Evolutionary conservation across 495 filamentous ascomycete species (phyloP), one percentile per base, ranked within the genome.

Genomic region (Penicilliopsis zonata): DNA sequence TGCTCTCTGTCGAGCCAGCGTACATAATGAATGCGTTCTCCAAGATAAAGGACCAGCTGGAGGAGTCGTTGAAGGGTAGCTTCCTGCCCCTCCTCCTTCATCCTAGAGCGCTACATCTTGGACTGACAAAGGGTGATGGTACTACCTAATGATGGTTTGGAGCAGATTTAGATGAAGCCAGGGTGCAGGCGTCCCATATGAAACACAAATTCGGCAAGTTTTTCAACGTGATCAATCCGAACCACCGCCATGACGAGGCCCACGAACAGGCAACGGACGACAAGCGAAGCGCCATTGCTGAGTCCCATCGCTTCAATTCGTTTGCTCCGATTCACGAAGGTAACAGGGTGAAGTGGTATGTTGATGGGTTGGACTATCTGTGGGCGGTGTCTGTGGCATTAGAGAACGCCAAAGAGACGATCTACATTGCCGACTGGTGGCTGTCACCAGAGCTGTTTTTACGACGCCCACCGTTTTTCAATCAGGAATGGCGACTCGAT

Each of bases 361-460:
- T 94, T 5, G 88, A 95, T 50, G 88, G 81, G 0, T 63, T 80
- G 22, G 82, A 96, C 55, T 96, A 96, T 52, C 84, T 86, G 47
- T 93, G 84, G 79, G 76, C 88, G 1, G 86, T 96, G 4, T 90
- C 82, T 0, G 74, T 76, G 2, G 87, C 88, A 0, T 63, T 95
- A 14, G 88, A 95, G 40, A 62, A 73, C 17, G 88, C 90, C 18
- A 80, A 81, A 37, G 90, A 98, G 55, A 78, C 80, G 8, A 93
- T 98, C 40, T 98, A 95, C 53, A 87, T 98, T 35, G 85, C 65
- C 13, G 90, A 95, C 50, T 98, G 88, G 88, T 98, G 90, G 88
- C 59, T 98, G 7, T 88, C 82, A 1, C 88, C 88, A 0, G 88
- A 98, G 51, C 57, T 95, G 36, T 98, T 93, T 56, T 60, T 98